Conservation (phyloP, 148 eudicot species). For the Rhododendron griersonianum region DNA sequence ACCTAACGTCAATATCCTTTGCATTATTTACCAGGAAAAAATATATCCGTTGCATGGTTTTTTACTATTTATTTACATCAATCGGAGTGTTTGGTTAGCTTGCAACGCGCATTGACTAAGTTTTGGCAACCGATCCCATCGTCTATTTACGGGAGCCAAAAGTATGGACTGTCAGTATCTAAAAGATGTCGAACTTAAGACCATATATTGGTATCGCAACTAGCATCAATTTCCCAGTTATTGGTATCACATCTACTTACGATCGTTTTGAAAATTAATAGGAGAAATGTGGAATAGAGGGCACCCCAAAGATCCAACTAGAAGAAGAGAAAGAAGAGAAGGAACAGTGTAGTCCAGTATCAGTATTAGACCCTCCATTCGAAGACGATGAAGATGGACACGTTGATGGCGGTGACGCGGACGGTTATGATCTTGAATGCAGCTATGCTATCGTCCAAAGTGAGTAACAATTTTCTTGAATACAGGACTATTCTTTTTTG, state of each 20-base stretch:
- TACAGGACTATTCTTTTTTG: constrained; percentile 11
- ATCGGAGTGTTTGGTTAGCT: too few species aligned
- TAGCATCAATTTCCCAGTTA: not conserved
- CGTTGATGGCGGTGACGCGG: constrained; percentile 3
- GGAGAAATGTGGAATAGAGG: constrained; percentile 22
- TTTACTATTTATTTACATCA: too few species aligned
- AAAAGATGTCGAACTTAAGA: too few species aligned
- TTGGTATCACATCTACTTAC: not conserved
- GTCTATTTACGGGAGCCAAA: not conserved
- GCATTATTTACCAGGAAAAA: too few species aligned
- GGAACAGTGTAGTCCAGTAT: constrained; percentile 90
- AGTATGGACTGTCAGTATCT: not conserved
- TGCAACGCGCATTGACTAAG: too few species aligned
- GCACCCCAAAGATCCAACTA: not conserved
- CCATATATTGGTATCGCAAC: not conserved
- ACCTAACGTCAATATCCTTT: not conserved
- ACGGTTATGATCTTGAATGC: constrained; percentile 40
- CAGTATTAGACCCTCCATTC: constrained; percentile 73
- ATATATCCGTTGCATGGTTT: too few species aligned
- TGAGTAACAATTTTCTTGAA: constrained; percentile 18
- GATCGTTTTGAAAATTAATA: constrained; percentile 22
- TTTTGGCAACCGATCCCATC: not conserved
- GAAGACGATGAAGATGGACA: constrained; percentile 53
- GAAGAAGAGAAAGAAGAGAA: constrained; percentile 62
- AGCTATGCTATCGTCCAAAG: constrained; percentile 73